Evolutionary conservation across 163 green algal species (phyloP), one percentile per base, ranked within the genome.

Genomic region (Chloroidium sp.): DNA sequence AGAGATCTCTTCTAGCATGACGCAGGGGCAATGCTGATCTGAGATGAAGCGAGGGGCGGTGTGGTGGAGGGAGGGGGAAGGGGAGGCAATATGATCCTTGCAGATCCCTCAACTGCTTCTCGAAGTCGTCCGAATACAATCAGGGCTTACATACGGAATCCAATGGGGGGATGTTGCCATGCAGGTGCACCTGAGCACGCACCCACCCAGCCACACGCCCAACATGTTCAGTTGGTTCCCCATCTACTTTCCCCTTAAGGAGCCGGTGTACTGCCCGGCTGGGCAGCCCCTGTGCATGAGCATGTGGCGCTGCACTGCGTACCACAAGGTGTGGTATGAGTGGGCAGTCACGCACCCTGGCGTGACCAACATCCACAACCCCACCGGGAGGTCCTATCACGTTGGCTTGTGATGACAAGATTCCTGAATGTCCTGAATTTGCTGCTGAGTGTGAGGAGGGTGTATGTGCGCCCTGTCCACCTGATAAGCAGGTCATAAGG

Each of bases 301-400:
- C 82, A 93, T 99, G 84, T 99, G 96, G 96, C 87, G 96, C 1
- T 94, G 92, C 80, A 82, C 84, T 1, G 86, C 85, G 1, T 4
- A 83, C 0, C 91, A 93, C 82, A 97, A 98, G 84, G 95, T 82
- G 67, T 99, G 96, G 96, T 99, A 99, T 80, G 96, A 99, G 87
- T 99, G 96, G 96, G 83, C 83, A 0, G 64, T 97, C 0, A 92
- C 85, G 0, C 79, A 74, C 3, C 92, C 95, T 1, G 64, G 12
- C 57, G 78, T 85, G 1, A 87, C 84, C 1, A 85, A 84, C 80
- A 90, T 99, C 6, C 95, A 98, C 88, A 99, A 99, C 85, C 84
- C 92, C 0, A 89, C 85, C 2, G 96, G 96, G 10, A 83, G 94
- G 2, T 95, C 88, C 2, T 97, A 97, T 85, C 94, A 85, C 59